Base-by-base conservation (phyloP, 2,329 filamentous ascomycete species). In the Fusarium sp. region DNA sequence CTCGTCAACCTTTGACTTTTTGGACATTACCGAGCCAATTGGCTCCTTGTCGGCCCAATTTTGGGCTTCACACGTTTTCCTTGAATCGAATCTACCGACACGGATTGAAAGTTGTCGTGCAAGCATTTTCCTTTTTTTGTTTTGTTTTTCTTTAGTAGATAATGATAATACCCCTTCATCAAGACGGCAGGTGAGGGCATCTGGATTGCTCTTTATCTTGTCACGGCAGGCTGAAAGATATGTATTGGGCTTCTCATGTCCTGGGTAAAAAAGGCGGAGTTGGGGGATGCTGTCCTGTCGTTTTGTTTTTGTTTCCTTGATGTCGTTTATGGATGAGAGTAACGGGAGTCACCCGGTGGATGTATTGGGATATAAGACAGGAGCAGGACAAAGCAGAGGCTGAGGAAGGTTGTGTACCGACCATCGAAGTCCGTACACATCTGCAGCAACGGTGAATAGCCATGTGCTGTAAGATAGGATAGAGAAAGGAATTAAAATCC, bases 141-240 rank as follows among this genome's bases (percentile, higher is more conserved):
- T 7, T 23, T 22, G 22, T 22, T 47, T 58, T 63, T 63, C 64
- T 56, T 69, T 68, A 73, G 62, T 75, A 73, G 69, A 76, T 76
- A 76, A 76, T 76, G 75, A 76, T 76, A 76, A 76, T 76, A 74
- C 73, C 73, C 71, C 71, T 68, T 65, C 57, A 70, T 73, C 68
- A 63, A 71, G 66, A 73, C 67, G 71, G 54, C 62, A 73, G 70
- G 71, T 70, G 71, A 70, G 70, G 71, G 71, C 65, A 71, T 70
- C 68, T 73, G 65, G 60, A 61, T 69, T 69, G 60, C 45, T 54
- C 58, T 54, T 70, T 54, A 58, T 60, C 44, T 70, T 62, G 61
- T 70, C 56, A 65, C 62, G 70, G 60, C 70, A 67, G 69, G 67
- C 56, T 58, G 65, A 67, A 71, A 68, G 64, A 67, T 63, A 72